Percentiles rank a stretch among this genome's conserved stretches.
phyloP scores from a whole-genome alignment of 1,284 basidiomycete species.

The Agroathelia rolfsii region DNA sequence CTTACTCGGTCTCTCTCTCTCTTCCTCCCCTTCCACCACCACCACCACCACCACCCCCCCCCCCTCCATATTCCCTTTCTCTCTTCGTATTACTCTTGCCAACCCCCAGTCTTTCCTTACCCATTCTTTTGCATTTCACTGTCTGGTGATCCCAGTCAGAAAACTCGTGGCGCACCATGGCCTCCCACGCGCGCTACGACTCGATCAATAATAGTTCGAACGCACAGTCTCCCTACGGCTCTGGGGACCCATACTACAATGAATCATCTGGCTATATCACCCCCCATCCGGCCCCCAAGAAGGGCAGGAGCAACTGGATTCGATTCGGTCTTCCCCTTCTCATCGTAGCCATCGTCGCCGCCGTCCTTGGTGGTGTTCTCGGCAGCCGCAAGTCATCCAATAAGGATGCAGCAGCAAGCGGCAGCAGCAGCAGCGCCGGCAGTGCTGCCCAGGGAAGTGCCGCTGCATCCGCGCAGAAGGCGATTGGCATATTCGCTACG shows the following conservation, averaged over 20 bases:
- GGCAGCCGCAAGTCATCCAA: slow-evolving; percentile 47
- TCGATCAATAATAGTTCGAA: slow-evolving; percentile 25
- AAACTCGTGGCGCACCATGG: too few relatives aligned
- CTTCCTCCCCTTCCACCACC: slow-evolving; percentile 8
- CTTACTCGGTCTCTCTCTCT: background rate
- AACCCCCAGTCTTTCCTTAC: slow-evolving; percentile 4
- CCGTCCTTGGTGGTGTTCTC: slow-evolving; percentile 72
- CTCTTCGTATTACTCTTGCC: background rate
- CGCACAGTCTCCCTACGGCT: slow-evolving; percentile 34
- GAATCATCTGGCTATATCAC: slow-evolving; percentile 59
- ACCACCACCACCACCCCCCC: slow-evolving; percentile 8
- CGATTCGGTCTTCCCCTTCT: slow-evolving; percentile 57
- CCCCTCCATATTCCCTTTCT: slow-evolving; percentile 7
- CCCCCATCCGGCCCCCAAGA: slow-evolving; percentile 28
- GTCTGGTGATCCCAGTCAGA: too few relatives aligned
- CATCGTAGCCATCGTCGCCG: slow-evolving; percentile 61
- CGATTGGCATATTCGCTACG: slow-evolving; percentile 27
- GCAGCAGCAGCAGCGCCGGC: slow-evolving; percentile 18
- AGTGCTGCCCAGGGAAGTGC: slow-evolving; percentile 22
- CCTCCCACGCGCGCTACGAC: slow-evolving; percentile 39
- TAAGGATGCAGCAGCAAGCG: slow-evolving; percentile 23
- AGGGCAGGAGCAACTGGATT: slow-evolving; percentile 43
- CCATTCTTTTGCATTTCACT: too few relatives aligned
- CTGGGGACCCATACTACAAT: slow-evolving; percentile 55
- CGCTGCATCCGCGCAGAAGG: slow-evolving; percentile 18